Base-by-base conservation (phyloP, 768 basidiomycete genomes). In the Tulasnella sp. region DNA sequence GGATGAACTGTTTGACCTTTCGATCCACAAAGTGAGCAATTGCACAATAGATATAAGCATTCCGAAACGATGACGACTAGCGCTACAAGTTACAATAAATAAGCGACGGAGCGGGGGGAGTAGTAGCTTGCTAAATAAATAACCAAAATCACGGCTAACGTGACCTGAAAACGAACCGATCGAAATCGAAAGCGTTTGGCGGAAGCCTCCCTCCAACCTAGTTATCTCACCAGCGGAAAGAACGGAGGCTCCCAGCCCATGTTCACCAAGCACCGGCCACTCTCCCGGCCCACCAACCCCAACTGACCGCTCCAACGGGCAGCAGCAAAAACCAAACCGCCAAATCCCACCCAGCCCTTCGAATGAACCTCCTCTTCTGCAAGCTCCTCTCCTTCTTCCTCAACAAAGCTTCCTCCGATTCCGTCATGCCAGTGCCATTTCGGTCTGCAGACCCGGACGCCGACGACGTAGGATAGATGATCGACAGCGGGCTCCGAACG, bases 361-460 rank as follows among this genome's bases (percentile, higher is more conserved):
- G 74, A 19, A 72, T 52, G 12, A n/a, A 79, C 46, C 78, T 68
- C 73, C 52, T 48, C 78, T 46, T 72, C 73, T 79, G 78, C 36
- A 79, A 27, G 31, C 78, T 79, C 48, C 78, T 72, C 56, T 79
- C 78, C 71, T 79, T 79, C 71, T 71, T 72, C 71, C 71, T 48
- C 71, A 79, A 44, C 76, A 77, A n/a, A n/a, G 71, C 68, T 46
- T 79, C 78, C 31, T 79, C 78, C 34, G 78, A 27, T 31, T 68
- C 62, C 27, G 62, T 31, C 62, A 68, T 68, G 8, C 62, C 62
- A 34, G 3, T 68, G 14, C 62, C 62, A 27, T 27, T 68, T 34
- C 52, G 24, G n/a, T 52, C 52, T 7, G 52, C 52, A 1, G 52
- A 52, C 52, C 52, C n/a, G 24, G 78, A 74, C 2, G 36, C 71